Conservation (phyloP, 345 rosid genomes). For the Mallotus nudiflorus region DNA sequence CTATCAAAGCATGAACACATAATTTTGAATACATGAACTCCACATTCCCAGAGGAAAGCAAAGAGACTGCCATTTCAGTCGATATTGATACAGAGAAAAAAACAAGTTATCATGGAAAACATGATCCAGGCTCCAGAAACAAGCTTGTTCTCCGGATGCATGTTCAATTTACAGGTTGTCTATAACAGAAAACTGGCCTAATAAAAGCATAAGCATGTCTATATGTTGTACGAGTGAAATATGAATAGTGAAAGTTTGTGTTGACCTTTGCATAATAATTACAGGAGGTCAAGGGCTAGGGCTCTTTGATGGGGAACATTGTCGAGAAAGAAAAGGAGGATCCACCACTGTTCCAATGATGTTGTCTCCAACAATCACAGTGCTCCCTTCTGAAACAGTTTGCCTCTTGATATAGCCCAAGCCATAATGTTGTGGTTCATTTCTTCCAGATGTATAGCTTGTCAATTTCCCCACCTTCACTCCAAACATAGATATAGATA, state of each 20-base stretch:
- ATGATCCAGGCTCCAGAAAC: not conserved
- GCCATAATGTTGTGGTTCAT: slow-evolving; percentile 52
- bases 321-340: slow-evolving; percentile 64
- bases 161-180: not conserved
- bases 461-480: slow-evolving; percentile 75
- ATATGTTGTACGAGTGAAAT: not conserved
- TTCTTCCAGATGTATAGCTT: slow-evolving; percentile 59
- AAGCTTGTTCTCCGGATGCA: not conserved
- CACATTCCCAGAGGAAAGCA: too few species aligned
- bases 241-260: not conserved
- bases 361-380: slow-evolving; percentile 60
- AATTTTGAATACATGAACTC: too few species aligned
- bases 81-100: not conserved
- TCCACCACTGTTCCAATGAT: slow-evolving; percentile 50
- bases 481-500: not conserved
- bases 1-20: too few species aligned
- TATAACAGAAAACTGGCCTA: not conserved
- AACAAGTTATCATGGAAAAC: not conserved
- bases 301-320: slow-evolving; percentile 46
- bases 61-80: too few species aligned
- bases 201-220: not conserved
- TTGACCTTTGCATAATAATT: not conserved
- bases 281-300: slow-evolving; percentile 36
- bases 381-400: slow-evolving; percentile 49
- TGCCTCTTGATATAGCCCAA: slow-evolving; percentile 74